A percentile compares a stretch with the other conserved stretches of the same genome.
These are phyloP conservation scores for Diaporthe ilicicola DNA, from an alignment of 2,329 filamentous ascomycete species.

Conservation along the genomic window DNA sequence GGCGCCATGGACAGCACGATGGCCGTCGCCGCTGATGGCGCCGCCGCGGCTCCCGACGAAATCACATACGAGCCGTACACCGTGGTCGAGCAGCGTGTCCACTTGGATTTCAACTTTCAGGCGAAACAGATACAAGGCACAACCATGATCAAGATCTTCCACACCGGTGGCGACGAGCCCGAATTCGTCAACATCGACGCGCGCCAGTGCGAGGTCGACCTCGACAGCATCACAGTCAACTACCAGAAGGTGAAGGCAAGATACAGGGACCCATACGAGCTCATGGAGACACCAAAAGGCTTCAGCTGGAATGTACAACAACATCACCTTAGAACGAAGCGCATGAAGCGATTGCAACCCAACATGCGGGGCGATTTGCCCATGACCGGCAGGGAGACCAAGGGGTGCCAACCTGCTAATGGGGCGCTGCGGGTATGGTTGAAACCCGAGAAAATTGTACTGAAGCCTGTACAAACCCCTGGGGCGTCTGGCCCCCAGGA, in stretches of 20 bases:
- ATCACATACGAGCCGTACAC: conserved; percentile 48
- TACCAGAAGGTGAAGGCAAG: conserved; percentile 53
- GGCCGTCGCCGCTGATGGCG: conserved; percentile 28
- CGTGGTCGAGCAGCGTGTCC: conserved; percentile 85
- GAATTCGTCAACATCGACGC: conserved; percentile 68
- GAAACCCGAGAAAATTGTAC: conserved; percentile 45
- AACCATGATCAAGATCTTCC: conserved; percentile 81
- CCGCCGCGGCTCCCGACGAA: conserved; percentile 27
- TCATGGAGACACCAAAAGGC: conserved; percentile 66
- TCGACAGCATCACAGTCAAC: conserved; percentile 61
- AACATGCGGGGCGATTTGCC: conserved; percentile 62
- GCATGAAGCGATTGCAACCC: conserved; percentile 63
- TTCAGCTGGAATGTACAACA: conserved; percentile 76
- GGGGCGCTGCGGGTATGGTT: conserved; percentile 56
- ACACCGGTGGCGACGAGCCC: conserved; percentile 61
- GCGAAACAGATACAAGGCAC: conserved; percentile 78
- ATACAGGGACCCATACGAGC: conserved; percentile 73
- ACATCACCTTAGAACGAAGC: conserved; percentile 77
- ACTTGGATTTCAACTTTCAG: conserved; percentile 88
- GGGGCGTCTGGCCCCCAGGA: conserved; percentile 23
- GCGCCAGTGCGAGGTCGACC: conserved; percentile 68
- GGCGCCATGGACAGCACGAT: conserved; percentile 35
- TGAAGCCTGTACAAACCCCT: conserved; percentile 38
- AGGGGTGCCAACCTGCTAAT: conserved; percentile 65
- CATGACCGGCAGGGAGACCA: conserved; percentile 62